Evolutionary conservation across 345 rosid species (phyloP), one percentile per base, ranked within the genome.

Genomic region (Eucalyptus albens): DNA sequence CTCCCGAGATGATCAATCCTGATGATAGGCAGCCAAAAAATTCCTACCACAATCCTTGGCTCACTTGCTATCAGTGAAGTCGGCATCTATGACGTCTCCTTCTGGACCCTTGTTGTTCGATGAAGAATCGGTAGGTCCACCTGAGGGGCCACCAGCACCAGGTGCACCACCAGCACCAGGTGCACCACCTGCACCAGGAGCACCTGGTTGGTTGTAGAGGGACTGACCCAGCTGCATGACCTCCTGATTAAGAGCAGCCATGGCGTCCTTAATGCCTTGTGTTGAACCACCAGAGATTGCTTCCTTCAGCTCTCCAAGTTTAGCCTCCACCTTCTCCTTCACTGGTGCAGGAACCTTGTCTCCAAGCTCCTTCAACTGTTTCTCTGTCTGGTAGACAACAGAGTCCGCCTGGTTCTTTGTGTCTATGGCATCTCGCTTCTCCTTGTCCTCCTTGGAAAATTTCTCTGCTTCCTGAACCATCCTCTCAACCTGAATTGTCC

Each of bases 341-440:
- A 97, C 98, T 11, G 95, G 93, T 22, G 92, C 96, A 29, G 99
- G 99, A 33, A 97, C 95, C 92, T 97, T 97, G 88, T 97, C 99
- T 59, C 99, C 98, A 3, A 96, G 94, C 91, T 97, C 99, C 92
- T 96, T 97, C 69, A 97, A 93, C 91, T 97, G 99, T 92, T 97
- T 97, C 95, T 97, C 99, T 16, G 99, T 97, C 88, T 97, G 98
- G 93, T 97, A 97, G 40, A 97, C 96, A 1, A 96, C 94, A 0
- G 99, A 97, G 89, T 97, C 99, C 4, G 99, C 99, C 86, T 97
- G 99, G 93, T 97, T 97, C 95, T 97, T 97, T 42, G 99, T 97
- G 95, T 97, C 99, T 26, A 97, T 97, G 7, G 99, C 95, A 13
- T 97, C 99, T 92, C 99, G 94, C 95, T 94, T 97, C 93, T 97